Conservation (phyloP, 345 rosid species). For the Acer negundo region DNA sequence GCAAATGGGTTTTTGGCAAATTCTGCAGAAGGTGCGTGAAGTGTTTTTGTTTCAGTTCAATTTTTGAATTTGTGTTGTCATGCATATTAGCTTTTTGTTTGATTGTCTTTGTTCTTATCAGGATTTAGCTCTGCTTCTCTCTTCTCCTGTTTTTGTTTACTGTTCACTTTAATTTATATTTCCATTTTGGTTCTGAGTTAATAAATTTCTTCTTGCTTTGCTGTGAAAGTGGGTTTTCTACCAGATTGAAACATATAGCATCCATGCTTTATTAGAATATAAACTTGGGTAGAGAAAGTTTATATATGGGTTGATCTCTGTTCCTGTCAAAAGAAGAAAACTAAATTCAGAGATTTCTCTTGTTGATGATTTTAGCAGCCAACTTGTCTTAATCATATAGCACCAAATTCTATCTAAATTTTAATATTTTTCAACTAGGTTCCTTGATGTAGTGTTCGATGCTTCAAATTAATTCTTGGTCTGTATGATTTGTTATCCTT, state of each 20-base stretch:
- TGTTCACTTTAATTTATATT: neutral
- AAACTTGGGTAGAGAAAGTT: neutral
- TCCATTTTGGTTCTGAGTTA: neutral
- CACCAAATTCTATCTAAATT: neutral
- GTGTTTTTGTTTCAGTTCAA: constrained; percentile 2
- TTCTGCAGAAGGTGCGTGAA: constrained; percentile 66
- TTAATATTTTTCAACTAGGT: neutral
- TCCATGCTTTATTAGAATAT: neutral
- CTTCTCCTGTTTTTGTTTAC: neutral
- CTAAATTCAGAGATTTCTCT: neutral
- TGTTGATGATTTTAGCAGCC: constrained; percentile 3
- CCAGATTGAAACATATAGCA: neutral
- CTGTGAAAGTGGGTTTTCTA: neutral
- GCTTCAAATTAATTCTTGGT: neutral
- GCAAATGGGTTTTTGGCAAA: constrained; percentile 72
- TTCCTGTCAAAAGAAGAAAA: neutral
- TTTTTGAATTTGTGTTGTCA: constrained; percentile 1
- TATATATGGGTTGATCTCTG: constrained; percentile 7
- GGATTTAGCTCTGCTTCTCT: neutral
- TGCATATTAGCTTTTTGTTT: neutral
- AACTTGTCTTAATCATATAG: neutral
- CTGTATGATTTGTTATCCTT: neutral
- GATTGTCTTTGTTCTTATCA: neutral
- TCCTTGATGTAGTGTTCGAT: neutral
- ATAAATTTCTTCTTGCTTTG: neutral